Evolutionary conservation across 1,284 basidiomycete genomes (phyloP), one percentile per base, ranked within the genome.

Genomic region (Microbotryum violaceum): DNA sequence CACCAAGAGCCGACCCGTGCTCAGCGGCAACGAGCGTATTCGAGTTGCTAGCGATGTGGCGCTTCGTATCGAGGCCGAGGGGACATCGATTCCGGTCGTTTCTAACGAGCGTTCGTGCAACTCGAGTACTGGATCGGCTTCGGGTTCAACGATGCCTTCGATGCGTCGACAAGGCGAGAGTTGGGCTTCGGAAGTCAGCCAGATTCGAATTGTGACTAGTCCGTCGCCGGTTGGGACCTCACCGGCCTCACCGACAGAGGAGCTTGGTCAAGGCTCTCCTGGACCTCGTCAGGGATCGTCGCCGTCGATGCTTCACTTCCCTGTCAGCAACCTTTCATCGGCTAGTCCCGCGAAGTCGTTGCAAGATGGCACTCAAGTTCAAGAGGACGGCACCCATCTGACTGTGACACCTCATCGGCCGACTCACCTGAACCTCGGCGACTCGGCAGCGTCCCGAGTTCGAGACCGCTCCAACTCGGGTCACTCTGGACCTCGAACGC

Each of bases 31-130:
- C 49, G 62, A 64, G 23, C 53, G 60, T 1, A 58, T 64, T 8
- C 64, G 62, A 4, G 66, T 67, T 14, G 66, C 66, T 0, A 53
- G 58, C 18, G 66, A 67, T 25, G 63, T 67, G 25, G 66, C 66
- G 2, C 49, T 49, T 14, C 56, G 52, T 16, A 51, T 58, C 23
- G 60, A 60, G 21, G 48, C 54, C 25, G 61, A 62, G 49, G 62
- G 48, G 4, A 57, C 57, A n/a, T 6, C 42, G 33, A 21, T 31
- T 16, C 4, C n/a, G 7, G 5, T 45, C 29, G 23, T 16, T 14
- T 12, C 42, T 6, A 4, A 3, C 37, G 37, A 42, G 37, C 14
- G 37, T 18, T 14, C 16, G 37, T 14, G 37, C 37, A 42, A 42
- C 12, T 42, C 37, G 37, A 42, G 37, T 42, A 18, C 18, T 42